Conservation (phyloP, 2,329 filamentous ascomycete genomes). For the Thelonectria rubi region DNA sequence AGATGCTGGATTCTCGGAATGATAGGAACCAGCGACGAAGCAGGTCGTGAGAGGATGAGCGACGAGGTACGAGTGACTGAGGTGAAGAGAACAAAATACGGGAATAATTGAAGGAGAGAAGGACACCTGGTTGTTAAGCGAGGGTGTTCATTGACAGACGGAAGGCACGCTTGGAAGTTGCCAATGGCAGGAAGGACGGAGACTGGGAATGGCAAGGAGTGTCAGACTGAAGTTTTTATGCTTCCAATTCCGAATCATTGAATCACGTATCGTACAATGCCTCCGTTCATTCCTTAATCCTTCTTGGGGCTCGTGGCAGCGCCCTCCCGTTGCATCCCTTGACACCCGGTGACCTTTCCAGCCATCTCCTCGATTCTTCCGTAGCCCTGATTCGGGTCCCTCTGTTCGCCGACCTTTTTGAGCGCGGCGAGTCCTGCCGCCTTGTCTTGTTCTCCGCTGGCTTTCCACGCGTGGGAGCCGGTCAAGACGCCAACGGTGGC, state of each 20-base stretch:
- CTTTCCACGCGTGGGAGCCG: conserved; percentile 69
- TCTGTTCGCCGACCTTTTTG: conserved; percentile 66
- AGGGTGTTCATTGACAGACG: neutral
- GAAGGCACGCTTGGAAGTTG: neutral
- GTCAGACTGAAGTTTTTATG: neutral
- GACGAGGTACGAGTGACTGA: conserved; percentile 22
- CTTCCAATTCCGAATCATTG: neutral
- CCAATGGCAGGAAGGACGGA: neutral
- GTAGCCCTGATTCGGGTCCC: conserved; percentile 65
- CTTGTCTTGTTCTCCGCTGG: conserved; percentile 71
- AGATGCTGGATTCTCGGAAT: conserved; percentile 19
- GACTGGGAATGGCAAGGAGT: neutral
- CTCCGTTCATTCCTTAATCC: conserved; percentile 17
- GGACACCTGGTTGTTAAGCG: too few relatives aligned
- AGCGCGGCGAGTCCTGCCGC: conserved; percentile 68
- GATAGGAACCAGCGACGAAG: conserved; percentile 24
- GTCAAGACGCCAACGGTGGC: conserved; percentile 68
- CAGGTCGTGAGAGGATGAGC: conserved; percentile 8
- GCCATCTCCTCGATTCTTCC: conserved; percentile 72
- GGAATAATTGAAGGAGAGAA: neutral
- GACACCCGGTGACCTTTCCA: conserved; percentile 70
- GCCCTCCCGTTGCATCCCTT: conserved; percentile 74
- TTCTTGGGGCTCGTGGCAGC: conserved; percentile 56
- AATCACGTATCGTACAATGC: conserved; percentile 11
- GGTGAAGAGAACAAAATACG: conserved; percentile 15